Evolutionary conservation across 345 rosid genomes (phyloP), one percentile per base, ranked within the genome.

Genomic region (Citrus inodora): DNA sequence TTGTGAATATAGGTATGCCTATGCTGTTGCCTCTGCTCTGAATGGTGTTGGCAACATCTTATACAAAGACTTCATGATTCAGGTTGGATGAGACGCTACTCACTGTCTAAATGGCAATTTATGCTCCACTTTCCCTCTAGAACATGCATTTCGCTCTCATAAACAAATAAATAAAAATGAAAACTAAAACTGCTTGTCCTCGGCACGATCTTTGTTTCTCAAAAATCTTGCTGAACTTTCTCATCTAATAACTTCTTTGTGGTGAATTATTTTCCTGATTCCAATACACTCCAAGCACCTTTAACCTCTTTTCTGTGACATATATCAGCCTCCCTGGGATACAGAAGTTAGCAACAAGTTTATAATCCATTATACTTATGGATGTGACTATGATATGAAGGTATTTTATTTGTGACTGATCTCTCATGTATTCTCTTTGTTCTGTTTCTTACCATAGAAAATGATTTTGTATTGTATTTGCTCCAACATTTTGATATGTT

Each of bases 311-410:
- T 81, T 75, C 87, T 83, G 27, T 81, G 84, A 85, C 74, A 56
- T 83, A 58, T 73, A 65, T 77, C 87, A 97, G 99, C 99, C 99
- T 75, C 99, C 99, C 42, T 97, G 99, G 99, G 98, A 94, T 86
- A 97, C 87, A 77, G 94, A 92, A 82, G 37, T 94, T 55, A 94
- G 93, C 64, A 82, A 87, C 73, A 94, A 93, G 90, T 91, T 85
- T 88, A 94, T 97, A 79, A 92, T 97, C 74, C 99, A 97, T 83
- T 97, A 89, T 83, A 96, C 98, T 53, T 96, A 94, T 28, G 99
- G 99, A 80, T 96, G 98, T 73, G 98, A 94, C 87, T 96, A 79
- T 76, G 89, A 93, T 78, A 78, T 93, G 98, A 85, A 96, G 98
- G 99, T 96, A 86, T 74, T n/a, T 17, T 55, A 3, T 71, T 69